Base-by-base conservation (phyloP, 768 basidiomycete genomes). In the Cantharellus anzutake region DNA sequence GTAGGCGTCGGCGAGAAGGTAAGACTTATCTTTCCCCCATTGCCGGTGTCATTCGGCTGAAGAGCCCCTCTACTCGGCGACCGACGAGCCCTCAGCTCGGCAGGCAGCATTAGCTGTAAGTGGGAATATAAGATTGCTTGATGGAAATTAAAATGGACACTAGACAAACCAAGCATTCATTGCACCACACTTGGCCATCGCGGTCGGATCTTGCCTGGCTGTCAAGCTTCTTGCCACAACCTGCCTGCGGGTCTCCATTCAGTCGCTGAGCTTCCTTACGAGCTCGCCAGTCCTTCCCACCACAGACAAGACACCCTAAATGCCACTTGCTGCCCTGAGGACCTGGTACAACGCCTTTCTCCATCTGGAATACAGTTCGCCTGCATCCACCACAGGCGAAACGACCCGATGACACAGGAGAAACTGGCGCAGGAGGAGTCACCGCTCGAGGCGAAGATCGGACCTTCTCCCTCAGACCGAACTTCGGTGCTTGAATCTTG, bases 251-350 rank as follows among this genome's bases (percentile, higher is more conserved):
- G 29, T 74, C 78, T 55, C 75, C 77, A 62, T 78, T 78, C 71
- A 64, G 77, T 70, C 71, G 74, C 35, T 59, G 35, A 48, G 41
- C 41, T 59, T 59, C 58, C 16, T 20, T 41, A 29, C 41, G 44
- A n/a, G 39, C 50, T 7, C 11, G 14, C 58, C 42, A 51, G 16
- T 59, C 41, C 51, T 52, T 55, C 0, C 88, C 88, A 1, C 88
- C 88, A 66, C 88, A 91, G 3, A 87, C 75, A 56, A 91, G 74
- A 68, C 88, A 91, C 42, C 75, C 67, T 4, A 76, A 73, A 68
- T 91, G 88, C 88, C 88, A 91, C 63, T 78, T 77, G 40, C 82
- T 81, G 41, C 84, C 84, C 61, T 85, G 82, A 34, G 88, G 88
- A 3, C 88, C 88, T 37, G 86, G 82, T 42, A 91, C 83, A 39